Evolutionary conservation across 2,329 filamentous ascomycete species (phyloP).

Genomic region (Penicillium sp.): DNA sequence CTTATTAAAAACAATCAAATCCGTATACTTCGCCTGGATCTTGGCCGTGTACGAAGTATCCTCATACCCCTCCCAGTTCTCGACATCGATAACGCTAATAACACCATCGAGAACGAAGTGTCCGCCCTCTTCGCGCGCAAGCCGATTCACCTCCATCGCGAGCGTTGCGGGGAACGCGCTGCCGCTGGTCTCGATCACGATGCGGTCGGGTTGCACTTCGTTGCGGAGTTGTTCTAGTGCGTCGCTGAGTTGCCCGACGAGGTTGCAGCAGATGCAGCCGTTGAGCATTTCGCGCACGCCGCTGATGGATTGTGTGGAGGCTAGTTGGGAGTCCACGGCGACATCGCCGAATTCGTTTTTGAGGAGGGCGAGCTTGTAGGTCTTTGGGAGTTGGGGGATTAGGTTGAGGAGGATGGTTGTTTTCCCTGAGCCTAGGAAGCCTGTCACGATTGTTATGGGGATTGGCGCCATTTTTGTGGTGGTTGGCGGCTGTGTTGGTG

Average conservation of each 20-base stretch:
- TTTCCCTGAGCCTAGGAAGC: slow-evolving; percentile 94
- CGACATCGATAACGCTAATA: slow-evolving; percentile 85
- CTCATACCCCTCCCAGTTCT: slow-evolving; percentile 93
- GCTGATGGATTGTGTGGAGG: slow-evolving; percentile 75
- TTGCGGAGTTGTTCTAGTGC: slow-evolving; percentile 73
- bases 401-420: slow-evolving; percentile 95
- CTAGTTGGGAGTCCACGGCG: slow-evolving; percentile 89
- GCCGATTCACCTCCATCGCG: slow-evolving; percentile 83
- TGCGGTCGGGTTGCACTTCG: slow-evolving; percentile 68
- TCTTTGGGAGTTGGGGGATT: slow-evolving; percentile 80
- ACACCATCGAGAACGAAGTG: slow-evolving; percentile 80
- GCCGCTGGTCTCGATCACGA: slow-evolving; percentile 91
- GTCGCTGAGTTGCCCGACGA: slow-evolving; percentile 83
- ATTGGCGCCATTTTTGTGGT: slow-evolving; percentile 61
- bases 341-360: slow-evolving; percentile 99
- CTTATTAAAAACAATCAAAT: slow-evolving; percentile 89
- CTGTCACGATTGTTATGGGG: slow-evolving; percentile 91
- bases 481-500: not conserved
- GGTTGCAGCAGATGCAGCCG: slow-evolving; percentile 98
- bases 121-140: slow-evolving; percentile 61
- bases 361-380: slow-evolving; percentile 87
- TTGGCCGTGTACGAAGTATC: slow-evolving; percentile 87
- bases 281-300: slow-evolving; percentile 92
- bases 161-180: slow-evolving; percentile 85
- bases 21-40: slow-evolving; percentile 85